These are phyloP conservation scores for Suillus bovinus DNA, from an alignment of 768 basidiomycete genomes.

Conservation along the genomic window DNA sequence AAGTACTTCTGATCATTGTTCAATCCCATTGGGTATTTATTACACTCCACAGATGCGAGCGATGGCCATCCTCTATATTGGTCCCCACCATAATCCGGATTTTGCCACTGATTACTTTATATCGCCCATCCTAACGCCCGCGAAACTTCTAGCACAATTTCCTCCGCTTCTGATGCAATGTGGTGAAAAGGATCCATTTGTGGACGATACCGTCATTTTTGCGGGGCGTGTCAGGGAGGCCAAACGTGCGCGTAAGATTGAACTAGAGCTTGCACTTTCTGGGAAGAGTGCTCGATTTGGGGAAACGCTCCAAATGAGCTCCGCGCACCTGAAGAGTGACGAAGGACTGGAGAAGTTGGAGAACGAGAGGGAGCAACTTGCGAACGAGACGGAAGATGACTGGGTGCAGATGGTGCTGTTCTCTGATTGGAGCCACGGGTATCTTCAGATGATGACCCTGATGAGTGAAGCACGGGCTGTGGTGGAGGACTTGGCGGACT, in stretches of 20 bases:
- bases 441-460: conserved; percentile 89
- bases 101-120: conserved; percentile 95
- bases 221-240: conserved; percentile 94
- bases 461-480: conserved; percentile 81
- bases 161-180: conserved; percentile 93
- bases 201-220: conserved; percentile 97
- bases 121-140: conserved; percentile 90
- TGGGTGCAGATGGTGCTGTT: conserved; percentile 95
- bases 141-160: conserved; percentile 83
- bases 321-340: conserved; percentile 30
- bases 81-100: conserved; percentile 91
- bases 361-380: conserved; percentile 60
- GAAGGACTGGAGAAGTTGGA: conserved; percentile 43
- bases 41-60: conserved; percentile 87
- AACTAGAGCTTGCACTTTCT: conserved; percentile 62
- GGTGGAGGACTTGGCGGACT: conserved; percentile 82
- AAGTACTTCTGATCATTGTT: conserved; percentile 31
- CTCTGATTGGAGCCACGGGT: conserved; percentile 97
- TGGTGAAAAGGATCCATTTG: conserved; percentile 94
- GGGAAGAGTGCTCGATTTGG: conserved; percentile 66
- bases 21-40: not conserved
- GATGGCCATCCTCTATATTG: conserved; percentile 97
- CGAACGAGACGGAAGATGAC: conserved; percentile 80
- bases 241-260: conserved; percentile 77
- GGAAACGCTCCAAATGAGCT: conserved; percentile 64